phyloP scores from a whole-genome alignment of 1,284 basidiomycete species.

The Phellinidium pouzarii region DNA sequence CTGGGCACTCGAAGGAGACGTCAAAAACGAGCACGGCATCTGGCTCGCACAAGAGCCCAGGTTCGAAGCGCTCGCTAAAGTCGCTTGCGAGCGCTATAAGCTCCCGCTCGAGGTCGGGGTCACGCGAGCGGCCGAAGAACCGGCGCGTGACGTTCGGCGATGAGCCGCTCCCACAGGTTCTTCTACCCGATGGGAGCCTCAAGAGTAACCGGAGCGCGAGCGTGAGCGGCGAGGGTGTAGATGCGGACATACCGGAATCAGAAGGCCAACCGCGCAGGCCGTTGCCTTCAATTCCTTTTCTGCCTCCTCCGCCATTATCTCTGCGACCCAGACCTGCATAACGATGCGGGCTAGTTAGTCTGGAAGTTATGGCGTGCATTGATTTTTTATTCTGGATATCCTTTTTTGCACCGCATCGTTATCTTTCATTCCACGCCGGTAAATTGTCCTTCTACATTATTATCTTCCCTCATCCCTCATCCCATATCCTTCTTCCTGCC shows the following conservation, averaged over 20 bases:
- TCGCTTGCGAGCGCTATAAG: not conserved
- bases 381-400: not conserved
- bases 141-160: slow-evolving; percentile 13
- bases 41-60: not conserved
- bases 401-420: too few species aligned
- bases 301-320: not conserved
- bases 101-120: not conserved
- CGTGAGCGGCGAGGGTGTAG: not conserved
- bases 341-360: not conserved
- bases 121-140: slow-evolving; percentile 2
- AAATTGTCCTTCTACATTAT: too few species aligned
- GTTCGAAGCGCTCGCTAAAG: slow-evolving; percentile 3
- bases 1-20: slow-evolving; percentile 1
- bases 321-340: not conserved
- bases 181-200: not conserved
- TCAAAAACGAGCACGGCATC: slow-evolving; percentile 6
- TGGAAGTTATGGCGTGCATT: not conserved
- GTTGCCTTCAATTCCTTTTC: not conserved
- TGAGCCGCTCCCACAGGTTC: not conserved
- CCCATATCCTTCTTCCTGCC: too few species aligned
- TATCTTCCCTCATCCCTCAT: too few species aligned
- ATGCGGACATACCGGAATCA: not conserved
- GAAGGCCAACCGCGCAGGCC: not conserved
- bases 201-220: not conserved
- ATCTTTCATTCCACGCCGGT: too few species aligned